These are phyloP conservation scores for Aspergillus piperis DNA, from an alignment of 2,329 filamentous ascomycete species.

Conservation along the genomic window DNA sequence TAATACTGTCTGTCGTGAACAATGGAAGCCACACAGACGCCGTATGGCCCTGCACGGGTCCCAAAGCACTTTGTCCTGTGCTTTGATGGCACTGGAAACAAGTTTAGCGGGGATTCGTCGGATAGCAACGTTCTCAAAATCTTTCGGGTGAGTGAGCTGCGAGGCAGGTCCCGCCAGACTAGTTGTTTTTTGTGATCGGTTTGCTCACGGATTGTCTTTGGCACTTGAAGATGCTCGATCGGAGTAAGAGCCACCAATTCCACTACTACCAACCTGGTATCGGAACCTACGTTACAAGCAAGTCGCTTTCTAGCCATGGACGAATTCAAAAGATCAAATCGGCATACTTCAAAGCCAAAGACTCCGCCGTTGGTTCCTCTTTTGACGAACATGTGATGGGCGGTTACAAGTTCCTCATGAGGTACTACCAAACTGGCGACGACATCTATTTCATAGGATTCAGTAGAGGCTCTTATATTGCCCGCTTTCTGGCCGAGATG, in stretches of 20 bases:
- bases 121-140: constrained; percentile 52
- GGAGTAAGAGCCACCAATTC: constrained; percentile 41
- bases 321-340: constrained; percentile 56
- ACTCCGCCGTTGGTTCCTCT: constrained; percentile 75
- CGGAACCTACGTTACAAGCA: constrained; percentile 46
- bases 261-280: constrained; percentile 50
- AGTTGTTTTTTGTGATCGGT: not conserved
- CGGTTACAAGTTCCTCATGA: constrained; percentile 78
- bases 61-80: constrained; percentile 45
- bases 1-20: not conserved
- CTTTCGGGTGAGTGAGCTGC: constrained; percentile 39
- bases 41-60: constrained; percentile 21
- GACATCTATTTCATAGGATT: constrained; percentile 74
- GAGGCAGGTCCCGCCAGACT: not conserved
- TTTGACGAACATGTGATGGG: constrained; percentile 83
- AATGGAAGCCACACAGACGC: constrained; percentile 14
- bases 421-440: constrained; percentile 63
- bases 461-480: constrained; percentile 71
- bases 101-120: constrained; percentile 45
- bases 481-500: constrained; percentile 79
- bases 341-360: constrained; percentile 47
- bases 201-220: not conserved
- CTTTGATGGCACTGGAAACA: constrained; percentile 50
- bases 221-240: constrained; percentile 40
- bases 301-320: constrained; percentile 33